These are phyloP conservation scores for Starmera amethionina DNA, from an alignment of 805 yeast genomes.

Conservation along the genomic window DNA sequence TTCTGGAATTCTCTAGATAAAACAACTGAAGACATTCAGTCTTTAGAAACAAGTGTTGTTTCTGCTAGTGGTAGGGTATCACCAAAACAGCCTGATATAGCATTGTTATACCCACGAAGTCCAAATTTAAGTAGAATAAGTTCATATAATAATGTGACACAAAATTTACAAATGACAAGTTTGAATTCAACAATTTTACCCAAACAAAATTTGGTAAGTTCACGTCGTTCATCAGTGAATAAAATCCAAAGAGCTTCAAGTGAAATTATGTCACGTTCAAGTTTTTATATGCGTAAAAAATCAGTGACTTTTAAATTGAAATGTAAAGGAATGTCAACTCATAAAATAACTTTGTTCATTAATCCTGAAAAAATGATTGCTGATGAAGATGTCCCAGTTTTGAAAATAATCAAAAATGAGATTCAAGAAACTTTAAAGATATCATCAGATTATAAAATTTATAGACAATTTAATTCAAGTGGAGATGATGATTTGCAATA, in stretches of 20 bases:
- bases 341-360: slow-evolving; percentile 16
- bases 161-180: slow-evolving; percentile 14
- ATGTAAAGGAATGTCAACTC: slow-evolving; percentile 6
- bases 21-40: slow-evolving; percentile 19
- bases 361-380: slow-evolving; percentile 6
- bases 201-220: slow-evolving; percentile 2
- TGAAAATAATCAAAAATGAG: slow-evolving; percentile 15
- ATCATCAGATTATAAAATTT: slow-evolving; percentile 13
- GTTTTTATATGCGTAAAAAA: slow-evolving; percentile 11
- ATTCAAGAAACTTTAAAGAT: slow-evolving; percentile 14
- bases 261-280: slow-evolving; percentile 14
- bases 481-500: slow-evolving; percentile 25
- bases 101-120: slow-evolving; percentile 1
- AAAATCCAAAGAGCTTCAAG: slow-evolving; percentile 10
- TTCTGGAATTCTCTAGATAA: slow-evolving; percentile 23
- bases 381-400: slow-evolving; percentile 12
- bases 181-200: slow-evolving; percentile 7
- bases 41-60: slow-evolving; percentile 13
- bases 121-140: slow-evolving; percentile 12
- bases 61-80: slow-evolving; percentile 1
- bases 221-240: neutral
- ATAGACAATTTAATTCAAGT: neutral
- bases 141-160: slow-evolving; percentile 10
- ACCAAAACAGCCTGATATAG: no score
- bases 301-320: slow-evolving; percentile 13